Evolutionary conservation across 495 filamentous ascomycete species (phyloP).

Genomic region (Entonaema liquescens): DNA sequence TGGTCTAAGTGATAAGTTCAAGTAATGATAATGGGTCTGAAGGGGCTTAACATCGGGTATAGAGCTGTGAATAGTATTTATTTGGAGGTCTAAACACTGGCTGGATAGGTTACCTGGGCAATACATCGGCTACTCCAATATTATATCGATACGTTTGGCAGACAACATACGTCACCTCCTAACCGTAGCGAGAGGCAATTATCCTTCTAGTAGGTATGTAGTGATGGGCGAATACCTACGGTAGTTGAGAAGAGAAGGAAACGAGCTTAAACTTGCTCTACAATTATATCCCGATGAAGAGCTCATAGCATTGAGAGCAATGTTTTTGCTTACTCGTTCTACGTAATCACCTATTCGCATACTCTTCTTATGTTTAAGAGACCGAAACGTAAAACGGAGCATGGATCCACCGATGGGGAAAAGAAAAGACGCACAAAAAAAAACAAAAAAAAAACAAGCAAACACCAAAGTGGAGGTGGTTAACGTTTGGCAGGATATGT

Average conservation of each 20-base stretch:
- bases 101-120: background rate
- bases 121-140: background rate
- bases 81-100: background rate
- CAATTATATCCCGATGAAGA: background rate
- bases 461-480: background rate
- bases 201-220: background rate
- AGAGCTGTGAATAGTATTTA: background rate
- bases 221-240: too few species aligned
- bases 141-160: too few species aligned
- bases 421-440: background rate
- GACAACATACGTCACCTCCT: too few species aligned
- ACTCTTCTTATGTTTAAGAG: too few species aligned
- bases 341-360: too few species aligned
- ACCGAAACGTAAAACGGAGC: background rate
- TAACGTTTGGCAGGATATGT: background rate
- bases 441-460: background rate
- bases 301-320: background rate
- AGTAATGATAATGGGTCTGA: background rate
- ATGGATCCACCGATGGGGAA: background rate
- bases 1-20: too few species aligned
- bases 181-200: too few species aligned
- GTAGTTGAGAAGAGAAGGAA: background rate
- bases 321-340: background rate
- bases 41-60: too few species aligned
- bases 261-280: background rate